These are phyloP conservation scores for Candida piceae DNA, from an alignment of 805 yeast species.

Conservation along the genomic window DNA sequence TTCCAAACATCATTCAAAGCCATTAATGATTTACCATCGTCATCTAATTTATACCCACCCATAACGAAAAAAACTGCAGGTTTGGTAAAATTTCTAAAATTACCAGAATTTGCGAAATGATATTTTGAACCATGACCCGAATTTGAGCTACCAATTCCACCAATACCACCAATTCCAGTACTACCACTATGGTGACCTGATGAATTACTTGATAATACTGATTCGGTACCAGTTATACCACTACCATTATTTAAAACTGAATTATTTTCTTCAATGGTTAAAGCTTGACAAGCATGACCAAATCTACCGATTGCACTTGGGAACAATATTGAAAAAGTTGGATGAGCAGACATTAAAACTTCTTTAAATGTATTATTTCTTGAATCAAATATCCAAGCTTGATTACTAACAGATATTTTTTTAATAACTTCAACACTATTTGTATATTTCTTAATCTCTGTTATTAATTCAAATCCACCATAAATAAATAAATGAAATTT, in stretches of 20 bases:
- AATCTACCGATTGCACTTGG: slow-evolving; percentile 29
- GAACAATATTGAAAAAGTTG: slow-evolving; percentile 21
- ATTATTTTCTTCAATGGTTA: slow-evolving; percentile 28
- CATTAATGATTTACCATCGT: slow-evolving; percentile 24
- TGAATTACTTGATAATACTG: background rate
- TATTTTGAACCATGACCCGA: background rate
- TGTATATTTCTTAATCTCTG: slow-evolving; percentile 29
- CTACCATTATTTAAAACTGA: slow-evolving; percentile 8
- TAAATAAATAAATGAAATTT: slow-evolving; percentile 54
- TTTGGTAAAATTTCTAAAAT: slow-evolving; percentile 4
- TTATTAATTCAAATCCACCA: slow-evolving; percentile 60
- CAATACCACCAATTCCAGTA: background rate
- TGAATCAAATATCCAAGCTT: slow-evolving; percentile 57
- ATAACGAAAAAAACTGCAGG: slow-evolving; percentile 37
- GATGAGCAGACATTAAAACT: slow-evolving; percentile 32
- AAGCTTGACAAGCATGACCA: slow-evolving; percentile 23
- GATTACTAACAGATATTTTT: slow-evolving; percentile 33
- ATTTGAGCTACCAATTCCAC: background rate
- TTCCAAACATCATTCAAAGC: slow-evolving; percentile 32
- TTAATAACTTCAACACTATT: slow-evolving; percentile 37
- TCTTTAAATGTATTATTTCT: slow-evolving; percentile 44
- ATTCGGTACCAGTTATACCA: slow-evolving; percentile 1
- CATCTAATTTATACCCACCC: slow-evolving; percentile 43
- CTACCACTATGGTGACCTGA: background rate
- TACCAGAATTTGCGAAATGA: background rate